These are phyloP conservation scores for Asterophora lycoperdoides DNA, from an alignment of 768 basidiomycete genomes.

Conservation along the genomic window DNA sequence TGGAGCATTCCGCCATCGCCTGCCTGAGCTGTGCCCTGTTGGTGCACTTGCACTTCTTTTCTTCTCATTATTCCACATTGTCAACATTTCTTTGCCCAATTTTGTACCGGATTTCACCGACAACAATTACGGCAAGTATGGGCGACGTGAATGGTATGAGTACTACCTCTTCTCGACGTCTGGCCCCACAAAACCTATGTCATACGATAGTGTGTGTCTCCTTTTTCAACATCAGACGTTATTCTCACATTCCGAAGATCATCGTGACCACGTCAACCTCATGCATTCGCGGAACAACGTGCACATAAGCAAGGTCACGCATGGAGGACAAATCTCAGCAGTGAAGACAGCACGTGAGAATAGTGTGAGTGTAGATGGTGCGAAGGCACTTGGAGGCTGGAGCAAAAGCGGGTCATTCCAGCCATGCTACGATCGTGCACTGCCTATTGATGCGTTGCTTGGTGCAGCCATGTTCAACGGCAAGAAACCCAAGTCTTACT, in stretches of 20 bases:
- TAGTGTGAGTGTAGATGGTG: too few species aligned
- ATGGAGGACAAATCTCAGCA: too few species aligned
- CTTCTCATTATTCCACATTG: neutral
- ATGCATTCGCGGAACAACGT: too few species aligned
- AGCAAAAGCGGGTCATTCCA: too few species aligned
- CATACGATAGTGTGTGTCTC: neutral
- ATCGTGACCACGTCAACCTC: neutral
- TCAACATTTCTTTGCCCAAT: neutral
- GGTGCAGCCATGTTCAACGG: too few species aligned
- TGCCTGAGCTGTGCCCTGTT: neutral
- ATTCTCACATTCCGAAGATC: neutral
- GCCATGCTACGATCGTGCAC: too few species aligned
- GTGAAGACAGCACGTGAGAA: too few species aligned
- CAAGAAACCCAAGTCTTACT: too few species aligned
- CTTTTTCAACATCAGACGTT: neutral
- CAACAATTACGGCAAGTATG: neutral
- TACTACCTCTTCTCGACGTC: neutral
- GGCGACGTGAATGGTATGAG: neutral
- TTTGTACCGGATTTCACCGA: neutral
- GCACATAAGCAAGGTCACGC: too few species aligned
- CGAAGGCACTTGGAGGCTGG: too few species aligned
- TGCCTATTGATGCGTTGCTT: too few species aligned
- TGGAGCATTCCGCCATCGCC: neutral
- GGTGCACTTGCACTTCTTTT: neutral
- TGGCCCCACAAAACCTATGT: neutral